Evolutionary conservation across 768 basidiomycete species (phyloP), one percentile per base, ranked within the genome.

Genomic region (Brasilioporus rufonigricans): DNA sequence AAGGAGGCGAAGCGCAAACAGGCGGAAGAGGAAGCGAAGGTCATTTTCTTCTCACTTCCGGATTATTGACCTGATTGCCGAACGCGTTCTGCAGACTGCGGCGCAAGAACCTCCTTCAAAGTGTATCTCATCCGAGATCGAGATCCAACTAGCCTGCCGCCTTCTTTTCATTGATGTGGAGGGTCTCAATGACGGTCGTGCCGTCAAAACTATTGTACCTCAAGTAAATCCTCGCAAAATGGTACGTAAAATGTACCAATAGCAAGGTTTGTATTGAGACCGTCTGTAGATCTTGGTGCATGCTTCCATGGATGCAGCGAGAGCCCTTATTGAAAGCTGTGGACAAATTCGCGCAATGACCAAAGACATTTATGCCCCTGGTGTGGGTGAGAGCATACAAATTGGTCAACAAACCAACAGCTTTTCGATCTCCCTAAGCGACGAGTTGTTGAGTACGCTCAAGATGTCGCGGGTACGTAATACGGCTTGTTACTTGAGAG

Each of bases 391-490:
- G 68, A 82, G 76, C 16, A 71, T 98, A 36, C 89, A 89, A 65
- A 95, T 98, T 57, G 97, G 97, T 23, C 96, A 98, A 68, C 92
- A 98, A 65, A 95, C 92, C 40, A 92, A 90, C 63, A 94, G 85
- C 63, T 98, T 93, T 73, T 93, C 95, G 1, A 86, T 99, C 58
- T 92, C 92, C 8, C 83, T 99, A 45, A 93, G 93, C 58, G 96
- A 99, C 58, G 87, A 87, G 57, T 76, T 98, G 38, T 76, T 98
- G 56, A 81, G 79, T 6, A 82, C 85, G 2, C 71, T 97, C 59
- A 85, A 84, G 66, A 87, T 94, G 84, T 95, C 96, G 12, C 80
- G 87, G 70, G 94, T 96, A 71, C 50, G 90, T 77, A 44, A 58
- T 39, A 18, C 26, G 26, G 7, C 33, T 38, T 32, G 2, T 31